These are phyloP conservation scores for Chalciporus sphaerocephalus DNA, from an alignment of 768 basidiomycete species.

Conservation along the genomic window DNA sequence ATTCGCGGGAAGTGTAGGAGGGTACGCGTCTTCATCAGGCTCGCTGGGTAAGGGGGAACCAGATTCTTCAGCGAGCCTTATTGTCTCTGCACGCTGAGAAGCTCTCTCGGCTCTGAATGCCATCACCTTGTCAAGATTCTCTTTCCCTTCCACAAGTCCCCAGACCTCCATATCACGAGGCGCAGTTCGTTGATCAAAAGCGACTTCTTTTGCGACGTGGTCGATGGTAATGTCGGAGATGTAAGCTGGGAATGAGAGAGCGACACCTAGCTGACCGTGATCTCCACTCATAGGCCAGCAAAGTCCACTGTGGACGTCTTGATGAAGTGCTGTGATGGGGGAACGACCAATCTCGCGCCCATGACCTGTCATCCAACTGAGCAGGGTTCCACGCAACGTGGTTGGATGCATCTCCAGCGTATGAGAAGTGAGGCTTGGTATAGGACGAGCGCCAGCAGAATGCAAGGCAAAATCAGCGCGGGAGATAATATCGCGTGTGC, in stretches of 20 bases:
- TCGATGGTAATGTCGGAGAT: conserved; percentile 76
- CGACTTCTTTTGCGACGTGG: conserved; percentile 79
- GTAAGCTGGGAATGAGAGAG: conserved; percentile 56
- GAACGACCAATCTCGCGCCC: conserved; percentile 68
- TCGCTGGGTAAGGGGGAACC: conserved; percentile 17
- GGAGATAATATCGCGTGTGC: conserved; percentile 73
- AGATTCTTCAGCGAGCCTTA: conserved; percentile 32
- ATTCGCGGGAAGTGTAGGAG: conserved; percentile 42
- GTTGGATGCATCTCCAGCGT: conserved; percentile 65
- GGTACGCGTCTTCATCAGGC: conserved; percentile 39
- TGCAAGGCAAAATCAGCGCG: conserved; percentile 83
- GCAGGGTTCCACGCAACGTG: conserved; percentile 43
- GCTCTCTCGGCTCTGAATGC: conserved; percentile 50
- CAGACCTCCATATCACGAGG: conserved; percentile 88
- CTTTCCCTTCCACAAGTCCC: conserved; percentile 78
- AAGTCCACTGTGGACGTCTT: conserved; percentile 74
- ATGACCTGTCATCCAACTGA: conserved; percentile 57
- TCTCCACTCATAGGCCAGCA: conserved; percentile 91
- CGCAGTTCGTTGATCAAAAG: conserved; percentile 75
- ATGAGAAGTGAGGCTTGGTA: conserved; percentile 79
- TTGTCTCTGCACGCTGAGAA: conserved; percentile 31
- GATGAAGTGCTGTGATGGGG: conserved; percentile 84
- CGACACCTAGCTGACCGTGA: conserved; percentile 78
- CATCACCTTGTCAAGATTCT: conserved; percentile 59
- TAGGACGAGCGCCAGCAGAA: conserved; percentile 74